Evolutionary conservation across 495 filamentous ascomycete species (phyloP).

Genomic region (Mycothermus thermophilus): DNA sequence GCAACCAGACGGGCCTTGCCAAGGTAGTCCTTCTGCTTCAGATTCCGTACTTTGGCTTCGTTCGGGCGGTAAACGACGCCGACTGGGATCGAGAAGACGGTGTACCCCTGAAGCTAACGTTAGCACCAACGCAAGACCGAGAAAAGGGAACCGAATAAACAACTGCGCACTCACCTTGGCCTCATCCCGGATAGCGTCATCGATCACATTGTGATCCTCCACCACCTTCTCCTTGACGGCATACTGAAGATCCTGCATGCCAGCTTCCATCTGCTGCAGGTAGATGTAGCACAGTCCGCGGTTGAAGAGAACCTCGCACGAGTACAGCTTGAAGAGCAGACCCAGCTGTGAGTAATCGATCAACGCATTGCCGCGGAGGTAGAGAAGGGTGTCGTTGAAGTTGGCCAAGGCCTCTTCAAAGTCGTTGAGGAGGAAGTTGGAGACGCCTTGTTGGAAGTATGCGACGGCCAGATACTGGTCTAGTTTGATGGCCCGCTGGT

Average conservation of each 20-base stretch:
- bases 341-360: slow-evolving; percentile 98
- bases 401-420: slow-evolving; percentile 96
- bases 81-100: slow-evolving; percentile 96
- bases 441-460: slow-evolving; percentile 97
- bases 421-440: slow-evolving; percentile 92
- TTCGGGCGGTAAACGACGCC: slow-evolving; percentile 92
- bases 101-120: slow-evolving; percentile 62
- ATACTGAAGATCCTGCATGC: slow-evolving; percentile 81
- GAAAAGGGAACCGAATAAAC: neutral
- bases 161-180: slow-evolving; percentile 54
- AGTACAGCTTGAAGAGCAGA: slow-evolving; percentile 89
- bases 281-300: slow-evolving; percentile 96
- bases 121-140: slow-evolving; percentile 11
- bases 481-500: slow-evolving; percentile 74
- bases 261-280: slow-evolving; percentile 74
- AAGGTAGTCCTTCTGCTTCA: slow-evolving; percentile 93
- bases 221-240: slow-evolving; percentile 95
- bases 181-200: slow-evolving; percentile 86
- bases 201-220: slow-evolving; percentile 91
- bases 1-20: slow-evolving; percentile 91
- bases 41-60: slow-evolving; percentile 93
- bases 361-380: slow-evolving; percentile 86
- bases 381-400: slow-evolving; percentile 95
- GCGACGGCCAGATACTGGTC: slow-evolving; percentile 95
- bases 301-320: slow-evolving; percentile 97